Conservation (phyloP, 441 rosid genomes). For the Populus tomentosa region DNA sequence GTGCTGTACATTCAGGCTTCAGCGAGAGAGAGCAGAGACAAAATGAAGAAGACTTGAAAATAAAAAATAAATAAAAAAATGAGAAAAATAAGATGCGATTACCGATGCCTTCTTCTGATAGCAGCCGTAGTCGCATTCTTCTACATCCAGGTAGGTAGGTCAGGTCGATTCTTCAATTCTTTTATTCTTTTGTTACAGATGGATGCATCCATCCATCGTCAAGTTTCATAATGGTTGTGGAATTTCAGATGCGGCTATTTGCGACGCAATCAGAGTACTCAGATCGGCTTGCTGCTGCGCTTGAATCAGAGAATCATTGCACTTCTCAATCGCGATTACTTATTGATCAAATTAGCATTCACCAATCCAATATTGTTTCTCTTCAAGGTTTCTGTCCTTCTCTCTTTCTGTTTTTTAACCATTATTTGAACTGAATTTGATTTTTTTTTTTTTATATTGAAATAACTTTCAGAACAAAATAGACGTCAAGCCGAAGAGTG, state of each 20-base stretch:
- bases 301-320: conserved; percentile 82
- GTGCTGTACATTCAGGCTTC: not conserved
- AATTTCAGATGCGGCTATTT: conserved; percentile 72
- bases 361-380: conserved; percentile 68
- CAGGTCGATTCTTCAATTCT: not conserved
- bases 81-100: conserved; percentile 57
- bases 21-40: not conserved
- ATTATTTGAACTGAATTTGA: not conserved
- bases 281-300: conserved; percentile 74
- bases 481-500: conserved; percentile 56
- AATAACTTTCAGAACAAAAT: conserved; percentile 47
- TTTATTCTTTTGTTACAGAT: not conserved
- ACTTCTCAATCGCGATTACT: conserved; percentile 67
- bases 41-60: not conserved
- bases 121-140: conserved; percentile 71
- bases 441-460: not conserved
- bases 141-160: conserved; percentile 60
- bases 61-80: conserved; percentile 6
- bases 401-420: not conserved
- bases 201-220: not conserved
- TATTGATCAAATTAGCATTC: conserved; percentile 81
- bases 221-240: not conserved
- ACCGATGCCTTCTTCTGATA: conserved; percentile 62
- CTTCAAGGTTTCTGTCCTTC: conserved; percentile 53
- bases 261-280: conserved; percentile 78